Evolutionary conservation across 371 early-diverging fungal species (phyloP).

Genomic region (Chytridium lagenaria): DNA sequence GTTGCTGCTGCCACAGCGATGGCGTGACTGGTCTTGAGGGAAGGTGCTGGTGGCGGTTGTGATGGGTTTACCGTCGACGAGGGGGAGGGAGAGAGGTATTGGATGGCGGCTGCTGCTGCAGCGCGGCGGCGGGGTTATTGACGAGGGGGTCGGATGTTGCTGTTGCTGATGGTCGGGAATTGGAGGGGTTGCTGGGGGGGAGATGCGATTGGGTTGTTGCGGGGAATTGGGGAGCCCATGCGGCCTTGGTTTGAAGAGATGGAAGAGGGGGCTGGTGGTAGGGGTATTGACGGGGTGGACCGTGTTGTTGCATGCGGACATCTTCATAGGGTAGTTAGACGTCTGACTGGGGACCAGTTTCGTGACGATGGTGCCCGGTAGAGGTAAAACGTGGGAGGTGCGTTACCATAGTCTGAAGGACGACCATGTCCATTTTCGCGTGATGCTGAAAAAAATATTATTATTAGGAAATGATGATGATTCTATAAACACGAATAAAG

Average conservation of each 20-base stretch:
- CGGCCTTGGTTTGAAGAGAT: neutral
- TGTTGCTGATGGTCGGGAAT: neutral
- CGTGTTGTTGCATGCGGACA: neutral
- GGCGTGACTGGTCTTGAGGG: slow-evolving; percentile 1
- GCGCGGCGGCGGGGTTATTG: neutral
- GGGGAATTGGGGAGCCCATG: neutral
- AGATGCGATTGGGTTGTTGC: neutral
- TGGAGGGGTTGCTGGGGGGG: neutral
- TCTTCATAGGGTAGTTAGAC: neutral
- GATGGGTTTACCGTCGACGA: neutral
- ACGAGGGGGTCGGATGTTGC: neutral
- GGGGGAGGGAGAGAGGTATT: neutral
- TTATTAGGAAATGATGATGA: no score
- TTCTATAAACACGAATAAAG: no score
- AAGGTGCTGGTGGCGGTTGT: neutral
- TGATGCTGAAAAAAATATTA: neutral
- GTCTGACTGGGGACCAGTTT: neutral
- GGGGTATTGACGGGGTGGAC: no score
- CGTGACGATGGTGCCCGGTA: neutral
- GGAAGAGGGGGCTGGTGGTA: no score
- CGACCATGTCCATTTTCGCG: neutral
- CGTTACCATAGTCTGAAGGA: neutral
- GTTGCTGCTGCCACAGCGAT: slow-evolving; percentile 16
- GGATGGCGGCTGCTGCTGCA: neutral
- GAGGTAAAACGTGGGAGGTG: neutral